A percentile compares a stretch with the other conserved stretches of the same genome.
Conservation (phyloP, 2,329 filamentous ascomycete genomes). For the Rutstroemia sp. region DNA sequence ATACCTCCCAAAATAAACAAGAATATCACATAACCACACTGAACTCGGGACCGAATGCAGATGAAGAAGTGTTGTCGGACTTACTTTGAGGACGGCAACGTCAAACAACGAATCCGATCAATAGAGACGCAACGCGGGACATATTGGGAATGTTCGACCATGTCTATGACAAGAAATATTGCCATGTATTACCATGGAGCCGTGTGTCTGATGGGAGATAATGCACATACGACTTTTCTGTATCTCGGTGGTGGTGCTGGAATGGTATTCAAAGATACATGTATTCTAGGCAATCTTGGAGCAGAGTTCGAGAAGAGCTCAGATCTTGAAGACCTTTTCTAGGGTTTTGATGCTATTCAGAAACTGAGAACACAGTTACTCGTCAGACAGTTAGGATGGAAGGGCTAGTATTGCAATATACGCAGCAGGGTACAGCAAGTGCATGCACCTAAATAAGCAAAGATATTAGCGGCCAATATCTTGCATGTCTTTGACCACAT, state of each 20-base stretch:
- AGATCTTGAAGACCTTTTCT: slow-evolving; percentile 37
- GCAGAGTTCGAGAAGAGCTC: slow-evolving; percentile 28
- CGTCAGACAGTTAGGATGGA: slow-evolving; percentile 8
- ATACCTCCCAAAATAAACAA: too few relatives aligned
- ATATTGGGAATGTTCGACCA: slow-evolving; percentile 41
- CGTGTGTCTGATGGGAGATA: slow-evolving; percentile 45
- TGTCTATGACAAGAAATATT: slow-evolving; percentile 25
- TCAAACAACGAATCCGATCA: neutral
- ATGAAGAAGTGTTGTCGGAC: too few relatives aligned
- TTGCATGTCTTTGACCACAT: neutral
- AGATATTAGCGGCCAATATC: slow-evolving; percentile 25
- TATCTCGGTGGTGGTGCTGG: slow-evolving; percentile 52
- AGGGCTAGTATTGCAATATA: slow-evolving; percentile 29
- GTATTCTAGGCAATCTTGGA: slow-evolving; percentile 37
- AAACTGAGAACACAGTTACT: slow-evolving; percentile 22
- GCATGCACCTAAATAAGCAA: slow-evolving; percentile 18
- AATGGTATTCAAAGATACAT: slow-evolving; percentile 49
- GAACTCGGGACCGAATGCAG: too few relatives aligned
- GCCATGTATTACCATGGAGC: slow-evolving; percentile 27
- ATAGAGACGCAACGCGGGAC: slow-evolving; percentile 26
- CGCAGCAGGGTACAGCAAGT: slow-evolving; percentile 33
- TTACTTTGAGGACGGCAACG: too few relatives aligned
- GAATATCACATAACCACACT: too few relatives aligned
- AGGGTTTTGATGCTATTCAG: slow-evolving; percentile 40
- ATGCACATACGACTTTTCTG: slow-evolving; percentile 54